phyloP scores from a whole-genome alignment of 768 basidiomycete genomes.

The Russula earlei region DNA sequence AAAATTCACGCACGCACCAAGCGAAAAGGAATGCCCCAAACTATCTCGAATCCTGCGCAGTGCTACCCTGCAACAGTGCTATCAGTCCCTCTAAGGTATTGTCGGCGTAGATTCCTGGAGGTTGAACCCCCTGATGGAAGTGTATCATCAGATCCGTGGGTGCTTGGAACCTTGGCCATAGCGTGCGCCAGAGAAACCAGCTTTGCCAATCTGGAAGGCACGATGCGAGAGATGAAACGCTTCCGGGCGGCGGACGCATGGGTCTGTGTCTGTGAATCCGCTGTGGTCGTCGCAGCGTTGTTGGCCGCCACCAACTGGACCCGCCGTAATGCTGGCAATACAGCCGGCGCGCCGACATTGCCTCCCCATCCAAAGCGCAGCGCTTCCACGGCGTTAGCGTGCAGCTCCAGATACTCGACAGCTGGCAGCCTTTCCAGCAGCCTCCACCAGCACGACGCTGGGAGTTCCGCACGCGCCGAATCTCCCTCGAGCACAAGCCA shows the following conservation, averaged over 20 bases:
- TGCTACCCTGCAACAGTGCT: not conserved
- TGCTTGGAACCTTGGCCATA: not conserved
- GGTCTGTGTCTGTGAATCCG: not conserved
- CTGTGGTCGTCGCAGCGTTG: not conserved
- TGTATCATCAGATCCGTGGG: not conserved
- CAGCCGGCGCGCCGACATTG: not conserved
- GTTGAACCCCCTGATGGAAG: not conserved
- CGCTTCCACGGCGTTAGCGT: not conserved
- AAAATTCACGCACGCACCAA: not conserved
- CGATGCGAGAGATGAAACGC: slow-evolving; percentile 6
- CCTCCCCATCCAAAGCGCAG: slow-evolving; percentile 3
- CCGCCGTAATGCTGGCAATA: not conserved
- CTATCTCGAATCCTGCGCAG: not conserved
- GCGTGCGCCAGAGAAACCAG: not conserved
- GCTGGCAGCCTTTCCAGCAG: slow-evolving; percentile 3
- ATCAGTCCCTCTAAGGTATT: not conserved
- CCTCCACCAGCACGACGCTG: not conserved
- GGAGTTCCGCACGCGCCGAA: not conserved
- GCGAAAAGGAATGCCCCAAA: not conserved
- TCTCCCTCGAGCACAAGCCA: slow-evolving; percentile 1
- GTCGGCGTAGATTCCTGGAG: not conserved
- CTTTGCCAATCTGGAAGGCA: not conserved
- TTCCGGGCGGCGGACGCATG: not conserved
- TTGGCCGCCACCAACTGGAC: not conserved
- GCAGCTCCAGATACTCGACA: not conserved